Conservation (phyloP, 805 yeast genomes). For the Kuraishia piskuri region DNA sequence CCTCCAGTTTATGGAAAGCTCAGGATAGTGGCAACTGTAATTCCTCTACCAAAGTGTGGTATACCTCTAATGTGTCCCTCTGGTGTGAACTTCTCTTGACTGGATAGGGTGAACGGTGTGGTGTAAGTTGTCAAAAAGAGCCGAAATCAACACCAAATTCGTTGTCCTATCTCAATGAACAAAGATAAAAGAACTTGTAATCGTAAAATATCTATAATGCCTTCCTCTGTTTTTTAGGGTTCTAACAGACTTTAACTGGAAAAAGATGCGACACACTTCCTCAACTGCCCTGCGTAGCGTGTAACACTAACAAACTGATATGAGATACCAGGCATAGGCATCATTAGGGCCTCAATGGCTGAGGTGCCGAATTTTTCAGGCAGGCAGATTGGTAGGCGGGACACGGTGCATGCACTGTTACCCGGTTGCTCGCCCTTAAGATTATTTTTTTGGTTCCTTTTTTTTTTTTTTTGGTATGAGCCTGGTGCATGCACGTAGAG, state of each 20-base stretch:
- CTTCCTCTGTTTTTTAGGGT: background rate
- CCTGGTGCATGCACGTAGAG: background rate
- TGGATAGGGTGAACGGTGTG: background rate
- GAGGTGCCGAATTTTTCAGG: background rate
- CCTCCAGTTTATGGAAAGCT: background rate
- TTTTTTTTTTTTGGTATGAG: background rate
- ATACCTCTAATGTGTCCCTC: background rate
- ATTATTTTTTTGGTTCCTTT: slow-evolving; percentile 2
- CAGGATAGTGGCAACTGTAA: background rate
- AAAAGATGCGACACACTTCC: background rate
- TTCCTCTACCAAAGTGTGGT: background rate
- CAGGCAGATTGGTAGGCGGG: background rate
- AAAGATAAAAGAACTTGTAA: background rate
- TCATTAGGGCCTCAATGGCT: background rate
- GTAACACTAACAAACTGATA: background rate
- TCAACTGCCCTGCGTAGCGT: background rate
- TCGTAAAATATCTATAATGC: background rate
- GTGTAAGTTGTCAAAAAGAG: background rate
- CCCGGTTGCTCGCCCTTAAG: background rate
- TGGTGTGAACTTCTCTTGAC: background rate
- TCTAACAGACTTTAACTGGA: background rate
- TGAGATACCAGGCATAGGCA: background rate
- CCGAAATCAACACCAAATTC: background rate
- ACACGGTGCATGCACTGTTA: background rate
- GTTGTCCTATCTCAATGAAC: no score